Evolutionary conservation across 768 basidiomycete genomes (phyloP).

Genomic region (Auriscalpium orientale): DNA sequence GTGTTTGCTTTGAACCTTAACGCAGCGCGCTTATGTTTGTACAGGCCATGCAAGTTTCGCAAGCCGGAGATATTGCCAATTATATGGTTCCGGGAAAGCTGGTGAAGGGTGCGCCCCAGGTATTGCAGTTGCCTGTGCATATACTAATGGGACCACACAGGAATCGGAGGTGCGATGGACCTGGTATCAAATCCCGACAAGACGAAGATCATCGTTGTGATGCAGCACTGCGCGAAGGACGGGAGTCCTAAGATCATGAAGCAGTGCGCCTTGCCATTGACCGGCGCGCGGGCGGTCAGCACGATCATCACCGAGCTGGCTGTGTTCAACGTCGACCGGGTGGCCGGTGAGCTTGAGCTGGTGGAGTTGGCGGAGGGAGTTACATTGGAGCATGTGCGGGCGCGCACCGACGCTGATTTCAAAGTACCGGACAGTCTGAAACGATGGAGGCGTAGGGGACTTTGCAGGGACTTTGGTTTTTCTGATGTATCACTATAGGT

Average conservation of each 20-base stretch:
- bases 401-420: conserved; percentile 81
- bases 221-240: conserved; percentile 86
- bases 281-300: conserved; percentile 80
- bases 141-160: conserved; percentile 27
- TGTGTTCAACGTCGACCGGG: conserved; percentile 80
- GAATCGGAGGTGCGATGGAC: conserved; percentile 94
- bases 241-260: conserved; percentile 81
- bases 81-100: conserved; percentile 96
- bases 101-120: conserved; percentile 49
- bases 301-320: conserved; percentile 87
- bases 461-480: not conserved
- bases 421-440: conserved; percentile 46
- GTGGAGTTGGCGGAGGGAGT: conserved; percentile 78
- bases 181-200: conserved; percentile 91
- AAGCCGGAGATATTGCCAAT: conserved; percentile 88
- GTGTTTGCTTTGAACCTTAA: conserved; percentile 20
- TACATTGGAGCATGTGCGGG: conserved; percentile 70
- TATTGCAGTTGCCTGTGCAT: not conserved
- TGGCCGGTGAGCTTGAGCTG: conserved; percentile 61
- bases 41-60: conserved; percentile 90
- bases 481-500: not conserved
- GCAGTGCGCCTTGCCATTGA: conserved; percentile 76
- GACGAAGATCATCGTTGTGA: conserved; percentile 82
- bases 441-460: conserved; percentile 7
- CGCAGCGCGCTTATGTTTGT: not conserved